These are phyloP conservation scores for Phaeotremella fagi DNA, from an alignment of 768 basidiomycete genomes.

Conservation along the genomic window DNA sequence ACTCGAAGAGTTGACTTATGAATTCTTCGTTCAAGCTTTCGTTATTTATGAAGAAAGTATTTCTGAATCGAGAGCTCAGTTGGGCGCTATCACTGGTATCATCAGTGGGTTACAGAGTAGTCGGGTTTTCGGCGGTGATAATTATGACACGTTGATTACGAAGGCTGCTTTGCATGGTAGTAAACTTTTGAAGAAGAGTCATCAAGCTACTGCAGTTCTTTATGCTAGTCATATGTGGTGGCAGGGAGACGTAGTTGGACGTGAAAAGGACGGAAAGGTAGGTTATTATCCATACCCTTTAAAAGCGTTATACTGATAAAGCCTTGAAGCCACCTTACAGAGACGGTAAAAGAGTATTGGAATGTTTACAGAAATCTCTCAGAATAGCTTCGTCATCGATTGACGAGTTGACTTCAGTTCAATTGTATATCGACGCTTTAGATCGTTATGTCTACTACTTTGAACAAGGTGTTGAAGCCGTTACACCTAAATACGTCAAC, in stretches of 20 bases:
- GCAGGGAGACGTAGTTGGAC: constrained; percentile 63
- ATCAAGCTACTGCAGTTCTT: constrained; percentile 90
- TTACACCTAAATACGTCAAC: constrained; percentile 94
- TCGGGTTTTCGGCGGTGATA: constrained; percentile 81
- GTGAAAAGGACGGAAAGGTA: constrained; percentile 56
- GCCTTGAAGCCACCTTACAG: constrained; percentile 50
- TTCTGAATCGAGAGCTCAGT: constrained; percentile 87
- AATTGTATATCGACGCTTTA: constrained; percentile 91
- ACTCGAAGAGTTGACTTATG: constrained; percentile 93
- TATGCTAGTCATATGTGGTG: constrained; percentile 98
- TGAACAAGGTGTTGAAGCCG: constrained; percentile 85
- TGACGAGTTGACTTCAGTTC: constrained; percentile 93
- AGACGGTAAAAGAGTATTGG: constrained; percentile 94
- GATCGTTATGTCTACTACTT: constrained; percentile 96
- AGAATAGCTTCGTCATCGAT: constrained; percentile 94
- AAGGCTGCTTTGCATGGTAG: constrained; percentile 98
- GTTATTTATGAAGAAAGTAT: constrained; percentile 97
- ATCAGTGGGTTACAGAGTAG: constrained; percentile 85
- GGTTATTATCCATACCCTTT: background rate
- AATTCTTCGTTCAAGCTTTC: constrained; percentile 96
- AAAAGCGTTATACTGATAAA: background rate
- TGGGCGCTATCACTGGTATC: constrained; percentile 94
- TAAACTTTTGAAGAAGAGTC: constrained; percentile 94
- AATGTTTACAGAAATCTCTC: constrained; percentile 94
- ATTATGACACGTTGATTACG: constrained; percentile 95